Conservation (phyloP, 1,139 yeast genomes). For the Hansenula anomala region DNA sequence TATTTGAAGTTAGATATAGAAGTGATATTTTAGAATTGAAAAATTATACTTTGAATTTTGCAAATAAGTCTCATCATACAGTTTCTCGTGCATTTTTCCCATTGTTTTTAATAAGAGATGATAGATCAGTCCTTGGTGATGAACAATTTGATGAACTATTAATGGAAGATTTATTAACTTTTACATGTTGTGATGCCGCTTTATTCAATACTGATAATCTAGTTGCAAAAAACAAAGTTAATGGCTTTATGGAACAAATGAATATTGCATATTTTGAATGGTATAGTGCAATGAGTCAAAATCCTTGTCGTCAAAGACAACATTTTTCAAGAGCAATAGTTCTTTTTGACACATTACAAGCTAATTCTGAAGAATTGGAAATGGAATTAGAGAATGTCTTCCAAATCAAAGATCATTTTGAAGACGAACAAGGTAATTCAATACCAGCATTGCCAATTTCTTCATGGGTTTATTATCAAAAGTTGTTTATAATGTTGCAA, state of each 20-base stretch:
- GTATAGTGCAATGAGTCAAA: constrained; percentile 57
- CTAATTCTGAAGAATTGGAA: constrained; percentile 52
- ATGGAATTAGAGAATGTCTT: constrained; percentile 31
- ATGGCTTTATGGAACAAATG: constrained; percentile 16
- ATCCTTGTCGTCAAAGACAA: constrained; percentile 82
- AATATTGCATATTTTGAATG: constrained; percentile 45
- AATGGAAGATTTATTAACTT: constrained; percentile 25
- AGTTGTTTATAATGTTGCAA: constrained; percentile 66
- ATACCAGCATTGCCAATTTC: constrained; percentile 51
- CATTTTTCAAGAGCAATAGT: constrained; percentile 49
- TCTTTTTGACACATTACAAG: constrained; percentile 81
- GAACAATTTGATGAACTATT: constrained; percentile 25
- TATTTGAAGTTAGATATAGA: constrained; percentile 34
- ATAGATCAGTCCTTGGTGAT: constrained; percentile 44
- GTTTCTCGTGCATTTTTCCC: constrained; percentile 60
- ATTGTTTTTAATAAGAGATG: constrained; percentile 55
- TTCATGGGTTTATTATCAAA: constrained; percentile 62
- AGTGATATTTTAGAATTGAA: constrained; percentile 26
- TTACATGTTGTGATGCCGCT: constrained; percentile 29
- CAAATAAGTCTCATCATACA: constrained; percentile 36
- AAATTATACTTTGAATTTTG: constrained; percentile 27
- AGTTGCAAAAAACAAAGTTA: constrained; percentile 13
- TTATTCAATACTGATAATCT: constrained; percentile 14
- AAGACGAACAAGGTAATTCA: constrained; percentile 18
- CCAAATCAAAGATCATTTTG: constrained; percentile 22